Evolutionary conservation across 768 basidiomycete species (phyloP).

Genomic region (Mycena rebaudengoi): DNA sequence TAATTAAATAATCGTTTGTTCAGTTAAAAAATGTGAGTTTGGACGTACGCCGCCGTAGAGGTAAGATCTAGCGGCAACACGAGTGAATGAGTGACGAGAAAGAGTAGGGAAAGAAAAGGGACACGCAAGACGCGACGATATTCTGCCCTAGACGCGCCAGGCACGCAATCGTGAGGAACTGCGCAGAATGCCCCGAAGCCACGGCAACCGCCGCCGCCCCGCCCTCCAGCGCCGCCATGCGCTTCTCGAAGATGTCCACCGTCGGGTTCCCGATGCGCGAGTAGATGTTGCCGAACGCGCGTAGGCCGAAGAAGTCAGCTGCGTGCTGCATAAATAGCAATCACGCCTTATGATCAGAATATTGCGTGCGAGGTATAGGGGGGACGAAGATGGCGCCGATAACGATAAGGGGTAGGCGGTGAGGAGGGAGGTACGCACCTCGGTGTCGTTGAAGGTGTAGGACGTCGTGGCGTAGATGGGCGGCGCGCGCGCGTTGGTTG

Average conservation of each 20-base stretch:
- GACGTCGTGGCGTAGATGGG: constrained; percentile 82
- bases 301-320: constrained; percentile 75
- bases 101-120: not conserved
- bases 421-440: constrained; percentile 46
- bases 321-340: no score
- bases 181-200: constrained; percentile 79
- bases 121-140: constrained; percentile 72
- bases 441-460: constrained; percentile 77
- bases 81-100: not conserved
- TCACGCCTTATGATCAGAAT: no score
- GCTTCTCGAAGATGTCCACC: constrained; percentile 78
- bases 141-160: constrained; percentile 77
- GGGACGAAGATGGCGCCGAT: no score
- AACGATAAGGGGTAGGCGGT: not conserved
- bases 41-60: constrained; percentile 72
- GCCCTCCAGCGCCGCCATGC: constrained; percentile 83
- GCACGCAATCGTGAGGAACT: constrained; percentile 74
- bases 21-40: no score
- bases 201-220: constrained; percentile 80
- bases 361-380: no score
- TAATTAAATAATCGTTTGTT: constrained; percentile 17
- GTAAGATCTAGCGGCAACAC: constrained; percentile 51
- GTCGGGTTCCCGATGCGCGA: constrained; percentile 62
- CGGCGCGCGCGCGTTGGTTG: constrained; percentile 77
- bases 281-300: constrained; percentile 68